Evolutionary conservation across 2,329 filamentous ascomycete species (phyloP).

Genomic region (Neonectria hederae): DNA sequence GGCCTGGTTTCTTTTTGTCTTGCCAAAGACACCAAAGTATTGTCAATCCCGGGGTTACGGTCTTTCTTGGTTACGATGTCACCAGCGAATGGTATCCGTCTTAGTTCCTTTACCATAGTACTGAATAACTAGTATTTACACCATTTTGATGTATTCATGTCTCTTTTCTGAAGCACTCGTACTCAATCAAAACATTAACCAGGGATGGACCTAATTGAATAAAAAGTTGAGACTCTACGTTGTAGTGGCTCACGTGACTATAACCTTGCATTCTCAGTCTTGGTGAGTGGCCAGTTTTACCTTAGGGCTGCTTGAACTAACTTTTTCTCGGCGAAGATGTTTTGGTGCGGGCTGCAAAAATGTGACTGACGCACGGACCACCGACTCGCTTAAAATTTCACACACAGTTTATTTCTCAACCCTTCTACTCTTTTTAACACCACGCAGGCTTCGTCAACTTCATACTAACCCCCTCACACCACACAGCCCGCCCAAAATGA

Average conservation of each 20-base stretch:
- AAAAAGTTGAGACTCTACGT: no score
- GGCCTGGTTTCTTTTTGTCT: constrained; percentile 37
- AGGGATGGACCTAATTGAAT: background rate
- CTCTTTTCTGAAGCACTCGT: background rate
- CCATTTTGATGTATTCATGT: background rate
- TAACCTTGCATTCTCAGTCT: background rate
- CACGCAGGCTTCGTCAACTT: constrained; percentile 48
- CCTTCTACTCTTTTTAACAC: constrained; percentile 45
- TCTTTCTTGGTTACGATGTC: constrained; percentile 46
- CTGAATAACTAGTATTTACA: constrained; percentile 31
- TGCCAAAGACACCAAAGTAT: constrained; percentile 30
- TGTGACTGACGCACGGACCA: constrained; percentile 37
- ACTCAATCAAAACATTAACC: background rate
- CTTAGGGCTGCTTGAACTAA: constrained; percentile 11
- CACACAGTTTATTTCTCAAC: constrained; percentile 49
- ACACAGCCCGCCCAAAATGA: constrained; percentile 53
- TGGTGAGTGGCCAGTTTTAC: background rate
- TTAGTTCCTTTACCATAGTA: constrained; percentile 32
- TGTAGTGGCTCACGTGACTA: constrained; percentile 2
- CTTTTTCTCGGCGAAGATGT: constrained; percentile 26
- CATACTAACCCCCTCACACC: constrained; percentile 52
- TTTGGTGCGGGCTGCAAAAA: constrained; percentile 20
- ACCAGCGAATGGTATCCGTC: constrained; percentile 42
- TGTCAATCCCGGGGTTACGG: constrained; percentile 34
- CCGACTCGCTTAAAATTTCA: constrained; percentile 52